Conservation (phyloP, 1,284 basidiomycete species). For the Trametes polyzona region DNA sequence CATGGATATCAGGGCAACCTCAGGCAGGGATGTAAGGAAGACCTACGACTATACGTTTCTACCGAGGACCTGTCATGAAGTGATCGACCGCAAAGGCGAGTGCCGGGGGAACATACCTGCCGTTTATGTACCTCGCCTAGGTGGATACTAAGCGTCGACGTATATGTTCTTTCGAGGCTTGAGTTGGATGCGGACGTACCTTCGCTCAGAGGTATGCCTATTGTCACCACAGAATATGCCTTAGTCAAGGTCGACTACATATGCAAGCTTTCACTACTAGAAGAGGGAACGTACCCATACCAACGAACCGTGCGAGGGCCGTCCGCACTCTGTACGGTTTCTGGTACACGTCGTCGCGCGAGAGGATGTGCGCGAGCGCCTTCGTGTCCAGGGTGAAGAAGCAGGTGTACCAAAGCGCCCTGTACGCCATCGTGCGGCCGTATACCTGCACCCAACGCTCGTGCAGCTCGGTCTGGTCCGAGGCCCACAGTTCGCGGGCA, state of each 20-base stretch:
- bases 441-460: conserved; percentile 23
- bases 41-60: no score
- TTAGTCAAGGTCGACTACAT: no score
- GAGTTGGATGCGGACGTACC: not conserved
- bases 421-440: conserved; percentile 22
- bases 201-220: conserved; percentile 11
- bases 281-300: conserved; percentile 29
- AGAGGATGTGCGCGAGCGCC: conserved; percentile 42
- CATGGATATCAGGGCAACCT: no score
- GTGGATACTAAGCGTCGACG: no score
- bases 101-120: not conserved
- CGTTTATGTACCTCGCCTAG: not conserved
- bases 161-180: not conserved
- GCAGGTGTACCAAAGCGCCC: conserved; percentile 19
- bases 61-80: no score
- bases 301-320: conserved; percentile 31
- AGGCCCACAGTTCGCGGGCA: conserved; percentile 8
- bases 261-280: not conserved
- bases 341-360: conserved; percentile 36
- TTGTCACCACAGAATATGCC: no score
- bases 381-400: conserved; percentile 40
- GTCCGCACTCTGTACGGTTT: conserved; percentile 33
- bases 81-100: no score
- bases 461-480: conserved; percentile 19
- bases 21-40: no score